Percentiles rank a stretch among this genome's conserved stretches.
Evolutionary conservation across 2,329 filamentous ascomycete species (phyloP).

Genomic region (Penicillium corylophilum): DNA sequence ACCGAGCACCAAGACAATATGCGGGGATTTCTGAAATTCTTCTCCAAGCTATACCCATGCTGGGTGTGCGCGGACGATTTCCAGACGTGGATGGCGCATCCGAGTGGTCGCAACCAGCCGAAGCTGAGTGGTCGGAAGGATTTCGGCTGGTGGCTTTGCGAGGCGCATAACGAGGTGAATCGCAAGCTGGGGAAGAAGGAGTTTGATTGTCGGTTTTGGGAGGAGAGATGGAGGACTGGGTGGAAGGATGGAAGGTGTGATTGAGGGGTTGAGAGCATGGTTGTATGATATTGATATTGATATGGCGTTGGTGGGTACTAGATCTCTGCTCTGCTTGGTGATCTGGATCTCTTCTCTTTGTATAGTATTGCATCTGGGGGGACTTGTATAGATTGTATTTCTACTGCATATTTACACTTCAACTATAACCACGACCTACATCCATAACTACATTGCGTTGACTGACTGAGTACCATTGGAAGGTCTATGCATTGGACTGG

Average conservation of each 20-base stretch:
- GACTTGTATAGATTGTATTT: background rate
- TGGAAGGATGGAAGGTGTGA: constrained; percentile 70
- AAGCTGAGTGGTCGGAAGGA: constrained; percentile 51
- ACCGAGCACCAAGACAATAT: constrained; percentile 72
- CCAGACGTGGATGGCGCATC: constrained; percentile 70
- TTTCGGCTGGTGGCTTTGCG: constrained; percentile 52
- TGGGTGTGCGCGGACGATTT: constrained; percentile 96
- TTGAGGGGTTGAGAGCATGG: constrained; percentile 30
- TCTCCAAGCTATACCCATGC: constrained; percentile 88
- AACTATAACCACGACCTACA: no score
- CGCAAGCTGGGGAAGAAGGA: constrained; percentile 81
- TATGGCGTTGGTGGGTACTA: background rate
- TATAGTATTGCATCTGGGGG: constrained; percentile 4
- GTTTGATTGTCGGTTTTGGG: constrained; percentile 89
- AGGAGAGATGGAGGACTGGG: constrained; percentile 91
- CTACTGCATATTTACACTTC: background rate
- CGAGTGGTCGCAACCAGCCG: constrained; percentile 60
- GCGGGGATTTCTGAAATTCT: constrained; percentile 72
- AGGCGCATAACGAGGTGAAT: constrained; percentile 53
- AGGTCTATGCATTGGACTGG: background rate
- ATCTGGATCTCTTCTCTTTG: constrained; percentile 11
- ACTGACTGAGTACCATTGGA: background rate
- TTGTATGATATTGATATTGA: constrained; percentile 8
- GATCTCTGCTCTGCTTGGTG: constrained; percentile 10
- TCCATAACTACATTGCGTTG: background rate